A percentile compares a stretch with the other conserved stretches of the same genome.
Conservation (phyloP, 345 rosid genomes). For the Hibiscus trionum region DNA sequence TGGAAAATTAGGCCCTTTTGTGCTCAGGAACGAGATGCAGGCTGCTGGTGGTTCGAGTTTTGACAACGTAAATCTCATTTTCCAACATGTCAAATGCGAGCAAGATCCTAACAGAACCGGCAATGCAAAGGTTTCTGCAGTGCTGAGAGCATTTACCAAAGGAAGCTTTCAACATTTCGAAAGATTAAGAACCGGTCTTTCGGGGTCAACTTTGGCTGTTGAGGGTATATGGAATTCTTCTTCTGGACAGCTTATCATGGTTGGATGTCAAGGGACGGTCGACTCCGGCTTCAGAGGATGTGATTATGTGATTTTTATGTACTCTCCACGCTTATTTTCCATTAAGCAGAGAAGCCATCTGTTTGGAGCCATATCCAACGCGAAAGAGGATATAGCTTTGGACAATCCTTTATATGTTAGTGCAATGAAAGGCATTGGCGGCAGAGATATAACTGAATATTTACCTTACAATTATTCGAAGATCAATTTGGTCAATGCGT, state of each 20-base stretch:
- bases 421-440: background rate
- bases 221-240: constrained; percentile 9
- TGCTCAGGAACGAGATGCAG: background rate
- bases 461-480: background rate
- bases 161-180: background rate
- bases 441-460: background rate
- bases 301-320: background rate
- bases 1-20: background rate
- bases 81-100: constrained; percentile 3
- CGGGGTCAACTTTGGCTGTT: background rate
- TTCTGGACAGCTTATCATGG: constrained; percentile 4
- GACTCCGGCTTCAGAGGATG: background rate
- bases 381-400: background rate
- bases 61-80: background rate
- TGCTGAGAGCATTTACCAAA: background rate
- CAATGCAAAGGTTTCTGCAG: background rate
- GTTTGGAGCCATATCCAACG: constrained; percentile 1
- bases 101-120: background rate
- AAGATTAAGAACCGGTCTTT: background rate
- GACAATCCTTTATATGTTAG: background rate
- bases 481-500: background rate
- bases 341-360: constrained; percentile 2
- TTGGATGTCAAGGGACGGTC: background rate
- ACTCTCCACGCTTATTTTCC: background rate
- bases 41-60: background rate